These are phyloP conservation scores for Phytomonas francai DNA, from an alignment of 208 protist genomes.

Conservation along the genomic window DNA sequence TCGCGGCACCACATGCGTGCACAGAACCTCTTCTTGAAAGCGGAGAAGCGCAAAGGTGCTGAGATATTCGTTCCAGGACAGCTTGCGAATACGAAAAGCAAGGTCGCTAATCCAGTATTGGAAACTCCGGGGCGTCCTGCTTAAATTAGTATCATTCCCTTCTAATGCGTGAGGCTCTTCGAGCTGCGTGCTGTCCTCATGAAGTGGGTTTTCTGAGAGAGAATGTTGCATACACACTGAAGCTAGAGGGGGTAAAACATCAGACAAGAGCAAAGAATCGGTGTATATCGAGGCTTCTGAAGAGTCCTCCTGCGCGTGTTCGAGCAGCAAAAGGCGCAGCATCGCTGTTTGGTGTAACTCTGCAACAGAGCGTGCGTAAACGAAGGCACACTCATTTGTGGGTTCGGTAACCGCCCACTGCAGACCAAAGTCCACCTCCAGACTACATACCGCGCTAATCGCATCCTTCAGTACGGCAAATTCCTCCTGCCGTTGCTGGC, in stretches of 20 bases:
- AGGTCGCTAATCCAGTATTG: background rate
- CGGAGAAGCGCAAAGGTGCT: conserved; percentile 32
- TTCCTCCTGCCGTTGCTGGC: background rate
- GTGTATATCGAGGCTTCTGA: background rate
- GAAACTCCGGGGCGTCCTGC: background rate
- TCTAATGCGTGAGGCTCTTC: background rate
- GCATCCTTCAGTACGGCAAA: conserved; percentile 5
- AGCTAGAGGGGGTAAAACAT: background rate
- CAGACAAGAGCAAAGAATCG: background rate
- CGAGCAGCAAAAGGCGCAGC: conserved; percentile 9
- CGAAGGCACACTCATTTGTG: conserved; percentile 66
- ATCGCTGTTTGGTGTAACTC: conserved; percentile 31
- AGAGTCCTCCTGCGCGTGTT: background rate
- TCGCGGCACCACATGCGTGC: conserved; percentile 13
- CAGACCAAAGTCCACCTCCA: conserved; percentile 50
- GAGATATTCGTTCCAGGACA: conserved; percentile 33
- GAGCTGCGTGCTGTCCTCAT: background rate
- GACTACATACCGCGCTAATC: conserved; percentile 21
- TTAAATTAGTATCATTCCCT: background rate
- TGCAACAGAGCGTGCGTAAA: conserved; percentile 45
- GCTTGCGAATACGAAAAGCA: background rate
- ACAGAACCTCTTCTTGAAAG: conserved; percentile 20
- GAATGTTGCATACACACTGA: background rate
- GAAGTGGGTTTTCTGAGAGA: background rate
- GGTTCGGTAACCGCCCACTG: conserved; percentile 54